phyloP scores from a whole-genome alignment of 106 monocot genomes.

The Chionographis japonica region DNA sequence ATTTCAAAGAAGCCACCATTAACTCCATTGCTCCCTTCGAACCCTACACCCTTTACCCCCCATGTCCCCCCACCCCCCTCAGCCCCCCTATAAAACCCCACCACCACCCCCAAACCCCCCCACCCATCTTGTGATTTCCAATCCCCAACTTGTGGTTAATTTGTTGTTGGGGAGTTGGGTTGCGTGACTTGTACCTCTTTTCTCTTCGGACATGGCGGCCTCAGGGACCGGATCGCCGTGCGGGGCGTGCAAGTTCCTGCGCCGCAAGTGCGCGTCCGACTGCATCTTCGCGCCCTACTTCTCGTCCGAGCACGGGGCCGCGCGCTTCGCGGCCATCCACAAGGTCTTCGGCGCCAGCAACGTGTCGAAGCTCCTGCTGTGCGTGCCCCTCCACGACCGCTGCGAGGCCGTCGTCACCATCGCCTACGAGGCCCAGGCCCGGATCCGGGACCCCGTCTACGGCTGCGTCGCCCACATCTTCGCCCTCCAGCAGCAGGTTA shows the following conservation, averaged over 20 bases:
- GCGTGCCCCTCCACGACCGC: constrained; percentile 42
- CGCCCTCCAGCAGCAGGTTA: constrained; percentile 63
- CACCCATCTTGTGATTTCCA: background rate
- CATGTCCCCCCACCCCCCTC: constrained; percentile 15
- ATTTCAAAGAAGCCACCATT: constrained; percentile 21
- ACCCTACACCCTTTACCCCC: constrained; percentile 45
- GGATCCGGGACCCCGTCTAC: constrained; percentile 65
- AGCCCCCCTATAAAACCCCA: background rate
- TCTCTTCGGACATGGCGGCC: background rate
- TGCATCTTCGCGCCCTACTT: constrained; percentile 78
- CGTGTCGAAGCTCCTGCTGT: constrained; percentile 56
- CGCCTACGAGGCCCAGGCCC: constrained; percentile 62
- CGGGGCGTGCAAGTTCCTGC: constrained; percentile 72
- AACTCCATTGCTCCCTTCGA: constrained; percentile 50
- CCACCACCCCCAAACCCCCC: background rate
- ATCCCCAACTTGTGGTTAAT: no score
- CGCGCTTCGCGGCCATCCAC: constrained; percentile 64
- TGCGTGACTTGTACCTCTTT: no score
- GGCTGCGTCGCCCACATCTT: constrained; percentile 75
- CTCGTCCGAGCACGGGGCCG: constrained; percentile 43
- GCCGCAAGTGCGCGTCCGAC: constrained; percentile 49
- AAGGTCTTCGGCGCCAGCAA: constrained; percentile 78
- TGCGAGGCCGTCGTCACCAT: constrained; percentile 59
- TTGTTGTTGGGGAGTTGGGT: no score
- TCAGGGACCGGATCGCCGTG: constrained; percentile 53